A percentile compares a stretch with the other conserved stretches of the same genome.
Conservation (phyloP, 176 grass and related monocot species). For the Bothriochloa decipiens region DNA sequence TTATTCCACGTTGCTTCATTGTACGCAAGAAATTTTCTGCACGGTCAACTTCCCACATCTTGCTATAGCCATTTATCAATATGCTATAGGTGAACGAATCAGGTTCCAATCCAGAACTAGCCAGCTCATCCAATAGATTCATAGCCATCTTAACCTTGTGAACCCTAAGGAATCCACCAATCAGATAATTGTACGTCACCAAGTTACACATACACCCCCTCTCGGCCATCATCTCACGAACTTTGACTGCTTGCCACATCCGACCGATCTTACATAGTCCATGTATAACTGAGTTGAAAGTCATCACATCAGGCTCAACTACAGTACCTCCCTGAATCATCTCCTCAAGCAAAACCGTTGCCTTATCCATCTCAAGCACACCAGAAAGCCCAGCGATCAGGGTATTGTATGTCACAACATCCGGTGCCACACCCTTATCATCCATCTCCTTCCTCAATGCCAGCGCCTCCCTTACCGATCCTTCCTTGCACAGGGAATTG, state of each 20-base stretch:
- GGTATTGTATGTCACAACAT: constrained; percentile 66
- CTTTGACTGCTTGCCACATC: constrained; percentile 35
- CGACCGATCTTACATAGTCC: constrained; percentile 60
- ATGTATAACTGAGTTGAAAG: constrained; percentile 66
- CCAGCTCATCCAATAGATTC: constrained; percentile 53
- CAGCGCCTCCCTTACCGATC: constrained; percentile 39
- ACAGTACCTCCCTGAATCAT: constrained; percentile 44
- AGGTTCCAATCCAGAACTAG: constrained; percentile 43
- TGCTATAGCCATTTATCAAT: constrained; percentile 67
- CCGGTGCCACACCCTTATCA: constrained; percentile 41
- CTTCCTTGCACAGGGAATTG: constrained; percentile 57
- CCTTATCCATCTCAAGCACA: constrained; percentile 56
- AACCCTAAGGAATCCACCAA: constrained; percentile 56
- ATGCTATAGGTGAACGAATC: constrained; percentile 60
- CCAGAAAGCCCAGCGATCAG: constrained; percentile 54
- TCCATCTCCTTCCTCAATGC: constrained; percentile 41
- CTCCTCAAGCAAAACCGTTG: constrained; percentile 53
- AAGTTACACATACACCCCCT: constrained; percentile 48
- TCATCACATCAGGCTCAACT: constrained; percentile 45
- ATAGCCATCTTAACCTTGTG: constrained; percentile 46
- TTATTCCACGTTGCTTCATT: constrained; percentile 48
- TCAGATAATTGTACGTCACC: constrained; percentile 60
- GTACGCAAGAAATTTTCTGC: constrained; percentile 44
- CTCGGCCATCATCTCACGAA: constrained; percentile 55
- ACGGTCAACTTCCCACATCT: constrained; percentile 50